Base-by-base conservation (phyloP, 2,329 filamentous ascomycete genomes). In the Fusarium sp. region DNA sequence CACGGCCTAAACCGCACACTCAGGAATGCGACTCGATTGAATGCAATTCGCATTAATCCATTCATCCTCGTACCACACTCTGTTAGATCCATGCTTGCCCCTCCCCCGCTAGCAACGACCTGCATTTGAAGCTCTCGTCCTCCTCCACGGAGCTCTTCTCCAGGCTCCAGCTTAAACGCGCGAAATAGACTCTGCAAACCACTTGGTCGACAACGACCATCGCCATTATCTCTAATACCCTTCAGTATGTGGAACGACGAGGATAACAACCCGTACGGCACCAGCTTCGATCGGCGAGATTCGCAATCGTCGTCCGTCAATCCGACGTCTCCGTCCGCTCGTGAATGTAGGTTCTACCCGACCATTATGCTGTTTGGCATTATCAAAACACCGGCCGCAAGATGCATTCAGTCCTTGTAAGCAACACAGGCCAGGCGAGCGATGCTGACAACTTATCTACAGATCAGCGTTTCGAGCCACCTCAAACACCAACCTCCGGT, bases 201-300 rank as follows among this genome's bases (percentile, higher is more conserved):
- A 57, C 39, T 43, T 31, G 43, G 53, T 53, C 39, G 41, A 49
- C 53, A 71, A 25, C 41, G 46, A 25, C 49, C 43, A 44, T 59
- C 57, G 41, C 58, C 28, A 64, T 71, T 65, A 60, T 62, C 42
- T 55, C 37, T 58, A 61, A 50, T 37, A 49, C n/a, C 51, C 46
- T 60, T 52, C 75, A 75, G 45, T 56, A 98, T 98, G 95, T 98
- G 95, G 95, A 97, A 98, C 86, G 94, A 98, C 85, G 95, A 98
- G 83, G 79, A 98, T 78, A 98, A 98, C 83, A 98, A 98, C 80
- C 95, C 95, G 7, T 98, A 98, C 78, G 94, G 94, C 70, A 89
- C 85, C 76, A 95, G 93, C 80, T 98, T 97, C 83, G 93, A 96
- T 80, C 91, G 92, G 75, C 90, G 93, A 75, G 93, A 97, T 80